Evolutionary conservation across 2,329 filamentous ascomycete genomes (phyloP).

Genomic region (Aspergillus jensenii): DNA sequence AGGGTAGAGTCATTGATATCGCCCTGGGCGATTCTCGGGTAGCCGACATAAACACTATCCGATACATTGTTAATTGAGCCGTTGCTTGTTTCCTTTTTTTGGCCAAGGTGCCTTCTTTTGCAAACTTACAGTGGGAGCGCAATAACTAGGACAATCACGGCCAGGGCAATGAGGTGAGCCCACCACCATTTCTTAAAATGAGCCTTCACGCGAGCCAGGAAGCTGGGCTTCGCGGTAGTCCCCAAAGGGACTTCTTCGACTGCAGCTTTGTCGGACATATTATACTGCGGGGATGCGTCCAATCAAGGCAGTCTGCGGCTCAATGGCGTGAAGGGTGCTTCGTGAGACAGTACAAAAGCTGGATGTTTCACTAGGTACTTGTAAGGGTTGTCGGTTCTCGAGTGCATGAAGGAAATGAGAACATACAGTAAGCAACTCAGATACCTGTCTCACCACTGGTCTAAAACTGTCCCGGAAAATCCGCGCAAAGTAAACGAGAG

Average conservation of each 20-base stretch:
- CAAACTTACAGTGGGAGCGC: slow-evolving; percentile 56
- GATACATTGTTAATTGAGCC: background rate
- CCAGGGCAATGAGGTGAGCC: slow-evolving; percentile 52
- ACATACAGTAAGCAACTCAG: background rate
- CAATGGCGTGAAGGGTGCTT: background rate
- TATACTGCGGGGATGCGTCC: background rate
- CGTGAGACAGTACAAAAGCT: background rate
- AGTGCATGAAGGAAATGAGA: background rate
- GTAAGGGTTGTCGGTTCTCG: background rate
- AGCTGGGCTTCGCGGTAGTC: slow-evolving; percentile 21
- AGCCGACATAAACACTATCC: slow-evolving; percentile 56
- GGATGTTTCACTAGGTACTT: background rate
- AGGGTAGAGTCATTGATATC: slow-evolving; percentile 55
- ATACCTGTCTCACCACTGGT: background rate
- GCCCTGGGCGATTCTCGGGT: slow-evolving; percentile 58
- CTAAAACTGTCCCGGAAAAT: background rate
- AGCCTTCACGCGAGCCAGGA: slow-evolving; percentile 26
- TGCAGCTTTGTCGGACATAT: slow-evolving; percentile 24
- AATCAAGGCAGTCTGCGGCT: slow-evolving; percentile 7
- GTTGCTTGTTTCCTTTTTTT: background rate
- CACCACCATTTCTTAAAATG: slow-evolving; percentile 54
- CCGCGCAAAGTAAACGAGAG: background rate
- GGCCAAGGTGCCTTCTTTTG: background rate
- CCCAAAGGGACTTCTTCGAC: slow-evolving; percentile 17
- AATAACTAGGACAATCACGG: slow-evolving; percentile 53